phyloP scores from a whole-genome alignment of 2,329 filamentous ascomycete species.

The Amphichorda felina region DNA sequence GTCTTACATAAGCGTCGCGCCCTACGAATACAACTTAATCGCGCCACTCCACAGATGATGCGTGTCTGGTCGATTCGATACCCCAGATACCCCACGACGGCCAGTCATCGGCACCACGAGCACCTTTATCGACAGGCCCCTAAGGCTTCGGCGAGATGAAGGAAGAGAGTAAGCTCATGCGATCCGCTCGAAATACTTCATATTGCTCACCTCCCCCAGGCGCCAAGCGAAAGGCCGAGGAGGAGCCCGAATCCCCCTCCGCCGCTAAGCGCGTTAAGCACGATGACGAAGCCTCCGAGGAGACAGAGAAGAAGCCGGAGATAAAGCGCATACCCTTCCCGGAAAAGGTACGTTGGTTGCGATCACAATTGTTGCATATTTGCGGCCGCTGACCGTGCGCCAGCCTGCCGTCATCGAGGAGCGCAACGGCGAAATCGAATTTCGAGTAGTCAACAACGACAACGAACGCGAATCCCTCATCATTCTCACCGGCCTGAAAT shows the following conservation, averaged over 20 bases:
- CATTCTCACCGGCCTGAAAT: conserved; percentile 90
- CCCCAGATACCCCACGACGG: not conserved
- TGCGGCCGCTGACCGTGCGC: not conserved
- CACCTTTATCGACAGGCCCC: not conserved
- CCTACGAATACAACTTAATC: too few species aligned
- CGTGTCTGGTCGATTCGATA: too few species aligned
- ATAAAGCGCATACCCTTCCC: conserved; percentile 71
- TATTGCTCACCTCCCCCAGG: conserved; percentile 17
- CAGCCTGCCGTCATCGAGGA: conserved; percentile 87
- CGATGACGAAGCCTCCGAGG: conserved; percentile 11
- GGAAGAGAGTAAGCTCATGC: conserved; percentile 11
- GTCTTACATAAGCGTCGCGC: too few species aligned
- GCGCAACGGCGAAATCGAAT: conserved; percentile 87
- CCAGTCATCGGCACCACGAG: not conserved
- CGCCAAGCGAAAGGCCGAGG: conserved; percentile 62
- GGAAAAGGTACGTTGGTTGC: conserved; percentile 55
- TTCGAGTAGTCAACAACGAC: conserved; percentile 96
- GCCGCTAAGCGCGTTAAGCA: conserved; percentile 56
- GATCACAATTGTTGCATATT: not conserved
- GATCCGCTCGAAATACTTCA: not conserved
- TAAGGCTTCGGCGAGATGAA: too few species aligned
- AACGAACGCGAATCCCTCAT: conserved; percentile 78
- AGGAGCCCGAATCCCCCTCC: conserved; percentile 49
- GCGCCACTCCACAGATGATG: not conserved
- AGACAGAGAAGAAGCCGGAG: conserved; percentile 28